Base-by-base conservation (phyloP, 2,329 filamentous ascomycete species). In the Alternaria sp. region DNA sequence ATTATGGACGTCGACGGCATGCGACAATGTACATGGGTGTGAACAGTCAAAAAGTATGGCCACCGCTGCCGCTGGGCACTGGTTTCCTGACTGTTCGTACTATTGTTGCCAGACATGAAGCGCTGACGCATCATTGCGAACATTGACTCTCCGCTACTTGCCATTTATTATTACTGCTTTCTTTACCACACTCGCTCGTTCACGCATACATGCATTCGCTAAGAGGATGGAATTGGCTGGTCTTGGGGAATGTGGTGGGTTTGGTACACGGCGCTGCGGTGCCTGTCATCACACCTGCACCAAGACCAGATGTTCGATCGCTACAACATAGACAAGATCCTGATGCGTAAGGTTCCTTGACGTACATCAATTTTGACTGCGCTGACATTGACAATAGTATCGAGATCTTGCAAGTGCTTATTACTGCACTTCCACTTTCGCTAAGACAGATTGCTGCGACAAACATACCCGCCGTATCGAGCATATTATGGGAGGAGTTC, bases 391-490 rank as follows among this genome's bases (percentile, higher is more conserved):
- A 11, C n/a, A 26, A 8, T 53, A 79, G 76, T 23, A 61, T 77
- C n/a, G 76, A 76, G 4, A 67, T 80, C 58, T 76, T 74, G 50
- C 59, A 74, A 55, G 65, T 79, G 25, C 72, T 80, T 23, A 68
- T 79, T 12, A 80, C 76, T 17, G 78, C 77, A 43, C 65, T 80
- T 6, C 78, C 78, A 19, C 68, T 70, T 21, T 79, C 75, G 30
- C 66, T 80, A 12, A 76, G 77, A 45, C 65, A 75, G 53, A 69
- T 79, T 8, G 78, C 76, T 36, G 77, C 75, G 13, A 80, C 78
- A 3, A 77, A 80, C 40, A 56, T 78, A 26, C 76, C 77, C 3
- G 77, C 75, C 5, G 73, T 76, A 3, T 80, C 78, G 7, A 74
- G 74, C 57, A 75, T 79, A 8, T 55, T 80, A 7, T 77, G 73